phyloP scores from a whole-genome alignment of 2,329 filamentous ascomycete genomes.

The Alternaria ethzedia region DNA sequence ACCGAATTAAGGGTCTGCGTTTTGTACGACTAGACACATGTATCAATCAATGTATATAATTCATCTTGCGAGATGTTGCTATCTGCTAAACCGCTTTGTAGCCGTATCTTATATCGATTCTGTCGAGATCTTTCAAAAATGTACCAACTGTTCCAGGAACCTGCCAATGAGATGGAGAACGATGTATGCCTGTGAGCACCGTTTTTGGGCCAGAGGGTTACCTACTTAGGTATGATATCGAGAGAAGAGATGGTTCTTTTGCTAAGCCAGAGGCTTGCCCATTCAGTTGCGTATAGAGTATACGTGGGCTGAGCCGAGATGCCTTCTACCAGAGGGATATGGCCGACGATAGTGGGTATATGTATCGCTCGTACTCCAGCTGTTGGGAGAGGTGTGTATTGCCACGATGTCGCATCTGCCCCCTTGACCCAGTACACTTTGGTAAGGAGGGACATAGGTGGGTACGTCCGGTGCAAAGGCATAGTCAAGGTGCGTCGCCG shows the following conservation, averaged over 20 bases:
- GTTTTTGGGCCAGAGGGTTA: background rate
- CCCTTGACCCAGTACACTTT: background rate
- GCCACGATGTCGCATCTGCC: background rate
- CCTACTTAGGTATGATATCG: background rate
- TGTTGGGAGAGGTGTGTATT: background rate
- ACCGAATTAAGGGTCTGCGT: slow-evolving; percentile 17
- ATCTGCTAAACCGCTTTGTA: background rate
- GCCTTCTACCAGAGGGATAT: background rate
- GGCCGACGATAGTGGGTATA: background rate
- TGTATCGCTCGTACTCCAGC: background rate
- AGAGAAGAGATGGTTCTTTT: background rate
- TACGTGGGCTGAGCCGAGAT: background rate
- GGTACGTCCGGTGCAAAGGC: background rate
- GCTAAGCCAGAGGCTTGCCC: background rate
- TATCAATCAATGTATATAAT: slow-evolving; percentile 1
- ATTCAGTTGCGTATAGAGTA: background rate
- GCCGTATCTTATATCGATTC: background rate
- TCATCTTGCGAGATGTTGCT: background rate
- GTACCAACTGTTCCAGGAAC: background rate
- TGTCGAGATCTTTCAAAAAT: background rate
- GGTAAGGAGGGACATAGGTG: background rate
- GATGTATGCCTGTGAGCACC: background rate
- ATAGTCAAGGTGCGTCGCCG: background rate
- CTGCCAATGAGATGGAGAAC: background rate
- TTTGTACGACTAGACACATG: slow-evolving; percentile 5